These are phyloP conservation scores for Cymbopogon citratus DNA, from an alignment of 176 grass and related monocot genomes.

Conservation along the genomic window DNA sequence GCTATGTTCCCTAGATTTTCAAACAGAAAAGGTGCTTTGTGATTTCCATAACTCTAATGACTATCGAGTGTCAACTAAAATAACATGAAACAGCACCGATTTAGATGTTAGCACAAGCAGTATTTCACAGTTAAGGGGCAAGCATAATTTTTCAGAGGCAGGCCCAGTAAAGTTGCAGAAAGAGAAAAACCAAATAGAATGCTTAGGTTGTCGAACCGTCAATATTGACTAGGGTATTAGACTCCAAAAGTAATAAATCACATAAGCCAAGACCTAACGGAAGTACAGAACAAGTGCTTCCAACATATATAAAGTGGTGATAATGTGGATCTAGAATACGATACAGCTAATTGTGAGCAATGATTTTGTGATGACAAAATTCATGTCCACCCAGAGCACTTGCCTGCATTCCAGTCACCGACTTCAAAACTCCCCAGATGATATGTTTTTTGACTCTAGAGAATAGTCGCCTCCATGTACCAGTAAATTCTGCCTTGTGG, in stretches of 20 bases:
- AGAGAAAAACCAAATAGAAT: background rate
- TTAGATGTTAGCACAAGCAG: background rate
- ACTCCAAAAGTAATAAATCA: background rate
- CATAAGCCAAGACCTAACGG: background rate
- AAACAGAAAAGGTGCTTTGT: constrained; percentile 3
- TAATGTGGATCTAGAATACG: background rate
- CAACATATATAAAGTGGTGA: background rate
- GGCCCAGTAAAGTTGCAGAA: background rate
- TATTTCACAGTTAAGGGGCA: background rate
- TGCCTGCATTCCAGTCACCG: constrained; percentile 97
- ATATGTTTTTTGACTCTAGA: constrained; percentile 98
- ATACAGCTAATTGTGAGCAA: background rate
- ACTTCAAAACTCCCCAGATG: constrained; percentile 97
- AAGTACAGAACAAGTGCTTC: background rate
- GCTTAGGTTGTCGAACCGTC: background rate
- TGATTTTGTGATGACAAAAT: constrained; percentile 9
- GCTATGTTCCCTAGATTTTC: background rate
- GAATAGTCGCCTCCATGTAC: constrained; percentile 94
- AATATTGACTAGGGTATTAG: background rate
- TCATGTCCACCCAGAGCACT: constrained; percentile 22
- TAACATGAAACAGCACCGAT: background rate
- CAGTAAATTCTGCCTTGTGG: constrained; percentile 83
- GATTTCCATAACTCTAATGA: background rate
- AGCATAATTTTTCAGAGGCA: background rate
- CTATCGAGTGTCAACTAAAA: background rate